Percentiles rank a stretch among this genome's conserved stretches.
Conservation (phyloP, 768 basidiomycete species). For the Leccinum variicolor region DNA sequence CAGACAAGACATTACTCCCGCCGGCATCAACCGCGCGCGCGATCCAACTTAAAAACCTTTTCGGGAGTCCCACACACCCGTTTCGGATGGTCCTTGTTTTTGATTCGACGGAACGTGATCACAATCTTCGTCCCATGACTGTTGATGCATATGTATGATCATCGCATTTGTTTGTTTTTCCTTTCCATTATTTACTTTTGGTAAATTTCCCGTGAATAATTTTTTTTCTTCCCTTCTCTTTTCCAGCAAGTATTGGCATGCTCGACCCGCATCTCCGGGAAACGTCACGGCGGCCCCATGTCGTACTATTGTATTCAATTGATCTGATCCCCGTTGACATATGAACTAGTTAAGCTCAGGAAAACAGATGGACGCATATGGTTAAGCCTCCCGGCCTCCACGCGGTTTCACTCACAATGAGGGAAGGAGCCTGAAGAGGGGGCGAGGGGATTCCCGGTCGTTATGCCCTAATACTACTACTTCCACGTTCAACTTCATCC, state of each 20-base stretch:
- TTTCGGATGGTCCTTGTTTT: slow-evolving; percentile 10
- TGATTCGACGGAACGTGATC: background rate
- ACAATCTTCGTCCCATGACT: background rate
- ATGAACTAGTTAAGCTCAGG: slow-evolving; percentile 14
- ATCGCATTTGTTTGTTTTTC: slow-evolving; percentile 9
- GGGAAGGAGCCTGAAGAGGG: background rate
- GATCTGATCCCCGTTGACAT: slow-evolving; percentile 37
- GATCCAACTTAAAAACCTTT: background rate
- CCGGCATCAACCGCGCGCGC: slow-evolving; percentile 8
- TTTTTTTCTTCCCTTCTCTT: slow-evolving; percentile 1
- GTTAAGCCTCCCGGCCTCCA: slow-evolving; percentile 24
- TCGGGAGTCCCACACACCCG: background rate
- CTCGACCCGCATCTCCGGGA: slow-evolving; percentile 18
- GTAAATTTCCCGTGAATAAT: slow-evolving; percentile 19
- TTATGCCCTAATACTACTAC: slow-evolving; percentile 10
- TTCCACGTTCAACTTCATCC: slow-evolving; percentile 7
- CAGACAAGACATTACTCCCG: slow-evolving; percentile 11
- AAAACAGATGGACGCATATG: slow-evolving; percentile 31
- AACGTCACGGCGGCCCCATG: slow-evolving; percentile 21
- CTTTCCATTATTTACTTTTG: slow-evolving; percentile 14
- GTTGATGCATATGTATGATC: background rate
- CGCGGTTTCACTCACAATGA: slow-evolving; percentile 23
- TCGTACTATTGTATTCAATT: slow-evolving; percentile 28
- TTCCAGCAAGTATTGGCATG: slow-evolving; percentile 1
- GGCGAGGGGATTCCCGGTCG: slow-evolving; percentile 7